A percentile compares a stretch with the other conserved stretches of the same genome.
Evolutionary conservation across 345 rosid genomes (phyloP).

Genomic region (Dimocarpus longan): DNA sequence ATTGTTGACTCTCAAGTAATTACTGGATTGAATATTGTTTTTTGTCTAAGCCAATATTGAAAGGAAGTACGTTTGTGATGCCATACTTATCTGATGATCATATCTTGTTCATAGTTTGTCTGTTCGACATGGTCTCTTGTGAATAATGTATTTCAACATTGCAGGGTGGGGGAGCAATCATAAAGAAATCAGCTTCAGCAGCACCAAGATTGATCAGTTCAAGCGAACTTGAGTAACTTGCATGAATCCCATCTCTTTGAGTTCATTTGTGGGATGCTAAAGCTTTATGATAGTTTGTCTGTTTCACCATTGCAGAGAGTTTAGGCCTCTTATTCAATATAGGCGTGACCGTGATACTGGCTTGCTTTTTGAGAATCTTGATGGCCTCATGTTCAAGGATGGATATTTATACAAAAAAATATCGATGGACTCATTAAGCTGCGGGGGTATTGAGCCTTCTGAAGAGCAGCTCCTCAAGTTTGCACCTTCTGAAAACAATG

Average conservation of each 20-base stretch:
- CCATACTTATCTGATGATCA: background rate
- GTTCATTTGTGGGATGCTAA: constrained; percentile 11
- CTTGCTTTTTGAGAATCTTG: constrained; percentile 64
- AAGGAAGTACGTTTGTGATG: background rate
- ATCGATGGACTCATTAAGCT: constrained; percentile 71
- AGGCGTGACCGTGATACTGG: constrained; percentile 92
- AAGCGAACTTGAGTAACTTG: constrained; percentile 84
- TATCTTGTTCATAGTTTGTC: background rate
- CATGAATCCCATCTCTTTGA: constrained; percentile 16
- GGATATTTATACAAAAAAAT: constrained; percentile 83
- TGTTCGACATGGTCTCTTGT: background rate
- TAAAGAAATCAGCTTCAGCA: constrained; percentile 53
- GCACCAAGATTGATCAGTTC: constrained; percentile 88
- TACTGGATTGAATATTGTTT: background rate
- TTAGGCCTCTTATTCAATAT: constrained; percentile 76
- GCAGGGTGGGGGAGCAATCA: constrained; percentile 79
- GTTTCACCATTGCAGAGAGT: constrained; percentile 57
- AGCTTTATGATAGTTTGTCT: constrained; percentile 1
- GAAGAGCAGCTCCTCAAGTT: constrained; percentile 87
- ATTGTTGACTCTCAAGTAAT: background rate
- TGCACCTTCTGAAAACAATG: constrained; percentile 57
- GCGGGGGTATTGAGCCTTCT: constrained; percentile 66
- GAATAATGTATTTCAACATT: constrained; percentile 18
- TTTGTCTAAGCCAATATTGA: background rate
- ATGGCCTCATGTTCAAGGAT: constrained; percentile 85